These are phyloP conservation scores for Peterozyma xylosa DNA, from an alignment of 805 yeast genomes.

Conservation along the genomic window DNA sequence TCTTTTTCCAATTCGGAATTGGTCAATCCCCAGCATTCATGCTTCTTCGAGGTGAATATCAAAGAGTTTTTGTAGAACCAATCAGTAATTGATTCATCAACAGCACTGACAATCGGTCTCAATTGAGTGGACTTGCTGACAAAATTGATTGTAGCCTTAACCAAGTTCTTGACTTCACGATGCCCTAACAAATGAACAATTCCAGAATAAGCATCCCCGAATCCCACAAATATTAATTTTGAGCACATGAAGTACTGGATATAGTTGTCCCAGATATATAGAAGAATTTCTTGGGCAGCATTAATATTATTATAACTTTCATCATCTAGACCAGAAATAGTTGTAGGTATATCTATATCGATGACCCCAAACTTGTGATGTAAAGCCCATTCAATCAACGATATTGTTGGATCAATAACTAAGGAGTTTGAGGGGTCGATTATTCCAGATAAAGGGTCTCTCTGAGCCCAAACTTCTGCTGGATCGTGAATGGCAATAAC, in stretches of 20 bases:
- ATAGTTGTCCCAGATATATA: constrained; percentile 88
- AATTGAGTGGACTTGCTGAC: constrained; percentile 59
- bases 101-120: constrained; percentile 73
- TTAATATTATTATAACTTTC: constrained; percentile 53
- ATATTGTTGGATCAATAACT: constrained; percentile 66
- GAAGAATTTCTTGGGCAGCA: constrained; percentile 67
- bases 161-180: constrained; percentile 55
- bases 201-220: constrained; percentile 85
- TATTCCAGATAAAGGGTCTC: constrained; percentile 72
- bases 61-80: constrained; percentile 88
- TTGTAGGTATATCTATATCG: constrained; percentile 74
- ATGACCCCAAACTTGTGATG: constrained; percentile 63
- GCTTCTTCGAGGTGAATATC: constrained; percentile 66
- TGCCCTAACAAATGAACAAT: constrained; percentile 85
- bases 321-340: constrained; percentile 35
- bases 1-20: constrained; percentile 15
- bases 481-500: constrained; percentile 82
- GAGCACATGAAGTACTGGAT: constrained; percentile 66
- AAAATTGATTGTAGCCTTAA: constrained; percentile 65
- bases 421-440: constrained; percentile 68
- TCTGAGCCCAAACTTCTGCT: constrained; percentile 84
- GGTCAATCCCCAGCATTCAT: constrained; percentile 69
- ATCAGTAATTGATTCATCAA: constrained; percentile 84
- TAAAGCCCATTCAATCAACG: constrained; percentile 62
- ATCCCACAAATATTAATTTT: constrained; percentile 74